Conservation (phyloP, 352 stramenopile species). For the Phytophthora sojae region DNA sequence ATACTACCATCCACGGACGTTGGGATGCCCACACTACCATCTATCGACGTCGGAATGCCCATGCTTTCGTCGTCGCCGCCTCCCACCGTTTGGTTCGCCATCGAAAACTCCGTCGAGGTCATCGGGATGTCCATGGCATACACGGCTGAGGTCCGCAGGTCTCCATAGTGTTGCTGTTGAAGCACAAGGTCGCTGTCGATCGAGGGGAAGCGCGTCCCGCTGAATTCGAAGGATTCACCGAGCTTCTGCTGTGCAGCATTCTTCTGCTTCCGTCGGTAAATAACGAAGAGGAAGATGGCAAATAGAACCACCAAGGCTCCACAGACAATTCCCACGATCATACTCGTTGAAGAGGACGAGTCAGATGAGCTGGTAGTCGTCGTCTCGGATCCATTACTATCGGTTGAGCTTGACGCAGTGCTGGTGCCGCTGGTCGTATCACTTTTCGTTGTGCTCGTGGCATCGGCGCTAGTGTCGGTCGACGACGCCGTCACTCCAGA, state of each 20-base stretch:
- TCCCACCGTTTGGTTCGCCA: conserved; percentile 20
- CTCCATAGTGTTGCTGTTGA: conserved; percentile 23
- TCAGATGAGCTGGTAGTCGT: conserved; percentile 7
- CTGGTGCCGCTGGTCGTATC: conserved; percentile 15
- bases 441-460: conserved; percentile 20
- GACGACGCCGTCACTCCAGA: conserved; percentile 32
- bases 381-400: conserved; percentile 5
- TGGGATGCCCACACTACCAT: conserved; percentile 25
- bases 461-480: conserved; percentile 12
- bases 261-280: conserved; percentile 25
- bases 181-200: conserved; percentile 33
- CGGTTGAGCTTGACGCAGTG: conserved; percentile 12
- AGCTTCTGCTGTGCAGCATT: conserved; percentile 17
- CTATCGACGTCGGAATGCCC: conserved; percentile 3
- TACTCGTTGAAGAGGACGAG: conserved; percentile 26
- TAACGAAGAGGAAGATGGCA: conserved; percentile 19
- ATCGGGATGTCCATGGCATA: conserved; percentile 29
- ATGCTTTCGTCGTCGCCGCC: conserved; percentile 5
- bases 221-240: conserved; percentile 10
- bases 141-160: conserved; percentile 20
- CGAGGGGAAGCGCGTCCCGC: conserved; percentile 29
- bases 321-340: conserved; percentile 36
- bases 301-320: conserved; percentile 23
- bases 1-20: conserved; percentile 25
- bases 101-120: conserved; percentile 32